Evolutionary conservation across 2,329 filamentous ascomycete species (phyloP).

Genomic region (Hypoxylon sp.): DNA sequence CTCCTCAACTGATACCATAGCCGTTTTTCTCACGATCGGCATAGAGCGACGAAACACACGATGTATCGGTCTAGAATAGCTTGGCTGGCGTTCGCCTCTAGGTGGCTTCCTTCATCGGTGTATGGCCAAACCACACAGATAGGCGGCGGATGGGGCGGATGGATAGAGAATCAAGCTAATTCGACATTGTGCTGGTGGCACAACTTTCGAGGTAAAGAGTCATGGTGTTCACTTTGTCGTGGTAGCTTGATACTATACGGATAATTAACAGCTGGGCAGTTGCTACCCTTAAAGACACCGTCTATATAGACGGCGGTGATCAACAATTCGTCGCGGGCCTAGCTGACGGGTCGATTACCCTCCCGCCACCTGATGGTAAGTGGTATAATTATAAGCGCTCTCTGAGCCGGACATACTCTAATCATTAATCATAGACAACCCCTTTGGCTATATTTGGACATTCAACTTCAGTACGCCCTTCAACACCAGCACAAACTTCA

Average conservation of each 20-base stretch:
- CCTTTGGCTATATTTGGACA: conserved; percentile 66
- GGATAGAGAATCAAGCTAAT: conserved; percentile 67
- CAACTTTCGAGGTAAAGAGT: conserved; percentile 55
- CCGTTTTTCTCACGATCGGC: conserved; percentile 32
- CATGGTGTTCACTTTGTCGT: conserved; percentile 49
- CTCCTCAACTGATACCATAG: conserved; percentile 31
- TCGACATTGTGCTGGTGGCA: conserved; percentile 73
- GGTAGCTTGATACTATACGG: conserved; percentile 29
- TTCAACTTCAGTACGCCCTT: conserved; percentile 73
- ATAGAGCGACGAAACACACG: conserved; percentile 37
- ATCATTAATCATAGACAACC: conserved; percentile 61
- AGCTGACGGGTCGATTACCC: conserved; percentile 59
- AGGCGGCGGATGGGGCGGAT: conserved; percentile 55
- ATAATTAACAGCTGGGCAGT: conserved; percentile 57
- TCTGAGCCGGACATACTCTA: conserved; percentile 5
- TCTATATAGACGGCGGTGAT: conserved; percentile 76
- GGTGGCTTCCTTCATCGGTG: conserved; percentile 51
- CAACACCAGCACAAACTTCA: conserved; percentile 67
- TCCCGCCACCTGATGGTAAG: conserved; percentile 60
- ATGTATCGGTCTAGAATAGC: conserved; percentile 53
- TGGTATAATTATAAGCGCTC: conserved; percentile 23
- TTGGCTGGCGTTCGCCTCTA: conserved; percentile 50
- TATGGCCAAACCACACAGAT: conserved; percentile 57
- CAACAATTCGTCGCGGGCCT: conserved; percentile 68
- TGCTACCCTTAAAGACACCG: conserved; percentile 70